These are phyloP conservation scores for Leccinum disarticulatum DNA, from an alignment of 768 basidiomycete species.

Conservation along the genomic window DNA sequence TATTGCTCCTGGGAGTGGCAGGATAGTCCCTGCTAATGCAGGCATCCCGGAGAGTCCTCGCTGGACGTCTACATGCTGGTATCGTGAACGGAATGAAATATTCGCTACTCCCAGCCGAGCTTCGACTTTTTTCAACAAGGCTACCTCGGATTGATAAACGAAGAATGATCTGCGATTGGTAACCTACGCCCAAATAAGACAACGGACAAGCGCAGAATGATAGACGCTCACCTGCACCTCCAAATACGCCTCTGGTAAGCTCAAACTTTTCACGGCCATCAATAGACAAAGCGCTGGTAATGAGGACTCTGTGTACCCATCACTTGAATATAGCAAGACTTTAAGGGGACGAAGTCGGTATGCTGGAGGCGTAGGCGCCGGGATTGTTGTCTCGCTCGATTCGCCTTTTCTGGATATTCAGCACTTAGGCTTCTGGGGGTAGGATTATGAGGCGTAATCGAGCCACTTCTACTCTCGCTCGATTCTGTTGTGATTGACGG, in stretches of 20 bases:
- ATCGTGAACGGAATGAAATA: constrained; percentile 24
- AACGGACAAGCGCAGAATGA: neutral
- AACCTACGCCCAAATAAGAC: constrained; percentile 34
- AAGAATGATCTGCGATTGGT: constrained; percentile 83
- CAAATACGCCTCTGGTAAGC: constrained; percentile 88
- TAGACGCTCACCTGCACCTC: constrained; percentile 62
- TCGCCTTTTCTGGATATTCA: constrained; percentile 20
- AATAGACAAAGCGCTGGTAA: constrained; percentile 83
- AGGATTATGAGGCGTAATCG: constrained; percentile 14
- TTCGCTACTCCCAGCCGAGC: constrained; percentile 36
- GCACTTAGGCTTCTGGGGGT: constrained; percentile 2
- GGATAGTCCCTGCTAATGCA: constrained; percentile 10
- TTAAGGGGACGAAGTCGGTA: constrained; percentile 62
- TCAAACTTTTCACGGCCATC: constrained; percentile 69
- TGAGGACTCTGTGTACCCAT: constrained; percentile 92
- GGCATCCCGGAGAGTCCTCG: constrained; percentile 15
- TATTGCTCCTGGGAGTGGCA: constrained; percentile 7
- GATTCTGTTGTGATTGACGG: constrained; percentile 21
- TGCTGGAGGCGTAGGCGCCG: constrained; percentile 20
- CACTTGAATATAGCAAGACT: constrained; percentile 77
- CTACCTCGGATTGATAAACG: constrained; percentile 75
- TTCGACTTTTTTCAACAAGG: constrained; percentile 72
- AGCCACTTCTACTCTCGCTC: constrained; percentile 20
- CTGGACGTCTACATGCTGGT: constrained; percentile 23
- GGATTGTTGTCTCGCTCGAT: constrained; percentile 11